Conservation (phyloP, 257 asterid species). For the Marsdenia floribunda region DNA sequence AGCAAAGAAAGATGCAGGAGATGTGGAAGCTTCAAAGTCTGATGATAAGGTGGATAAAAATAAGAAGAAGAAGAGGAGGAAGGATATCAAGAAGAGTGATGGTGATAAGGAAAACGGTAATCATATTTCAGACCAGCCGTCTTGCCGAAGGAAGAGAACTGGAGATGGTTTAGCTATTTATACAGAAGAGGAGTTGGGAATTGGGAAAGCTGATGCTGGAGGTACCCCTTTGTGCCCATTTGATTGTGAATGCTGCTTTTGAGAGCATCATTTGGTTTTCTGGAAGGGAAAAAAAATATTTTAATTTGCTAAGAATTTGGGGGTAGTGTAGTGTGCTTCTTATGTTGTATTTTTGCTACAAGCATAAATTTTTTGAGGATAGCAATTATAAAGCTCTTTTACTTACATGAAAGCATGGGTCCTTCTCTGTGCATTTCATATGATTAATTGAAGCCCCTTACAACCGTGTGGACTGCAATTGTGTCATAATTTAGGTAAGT, state of each 20-base stretch:
- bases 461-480: not conserved
- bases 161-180: constrained; percentile 57
- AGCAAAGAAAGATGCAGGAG: constrained; percentile 16
- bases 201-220: constrained; percentile 55
- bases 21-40: not conserved
- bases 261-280: constrained; percentile 9
- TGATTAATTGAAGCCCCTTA: not conserved
- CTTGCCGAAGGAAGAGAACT: constrained; percentile 41
- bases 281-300: not conserved
- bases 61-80: constrained; percentile 23
- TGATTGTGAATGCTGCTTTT: constrained; percentile 78
- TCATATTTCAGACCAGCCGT: constrained; percentile 3
- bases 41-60: constrained; percentile 18
- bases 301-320: not conserved
- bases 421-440: not conserved
- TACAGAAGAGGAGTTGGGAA: constrained; percentile 69
- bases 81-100: constrained; percentile 21
- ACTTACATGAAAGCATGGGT: not conserved
- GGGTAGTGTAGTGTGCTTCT: not conserved
- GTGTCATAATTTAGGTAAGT: not conserved
- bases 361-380: not conserved
- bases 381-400: not conserved
- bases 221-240: constrained; percentile 68
- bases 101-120: constrained; percentile 8
- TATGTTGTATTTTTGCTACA: not conserved